A percentile compares a stretch with the other conserved stretches of the same genome.
These are phyloP conservation scores for Zelopaecilomyces penicillatus DNA, from an alignment of 2,329 filamentous ascomycete species.

Conservation along the genomic window DNA sequence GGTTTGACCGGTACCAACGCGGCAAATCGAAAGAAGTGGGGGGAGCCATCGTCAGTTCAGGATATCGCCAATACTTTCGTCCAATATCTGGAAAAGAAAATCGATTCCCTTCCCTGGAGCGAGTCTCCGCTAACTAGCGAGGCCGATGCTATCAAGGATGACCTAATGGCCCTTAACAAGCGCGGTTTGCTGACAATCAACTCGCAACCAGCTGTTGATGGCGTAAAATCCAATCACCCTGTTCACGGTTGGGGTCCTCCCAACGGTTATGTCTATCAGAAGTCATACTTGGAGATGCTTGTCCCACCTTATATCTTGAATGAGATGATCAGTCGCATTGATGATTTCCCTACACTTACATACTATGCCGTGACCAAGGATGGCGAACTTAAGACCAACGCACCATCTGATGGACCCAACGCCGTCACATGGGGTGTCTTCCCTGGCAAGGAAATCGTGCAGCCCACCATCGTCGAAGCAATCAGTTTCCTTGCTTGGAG, in stretches of 20 bases:
- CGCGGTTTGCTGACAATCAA: constrained; percentile 92
- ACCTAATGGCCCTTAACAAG: constrained; percentile 74
- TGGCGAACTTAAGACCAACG: constrained; percentile 77
- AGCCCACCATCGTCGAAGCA: constrained; percentile 97
- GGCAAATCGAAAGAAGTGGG: constrained; percentile 92
- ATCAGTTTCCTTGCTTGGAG: constrained; percentile 98
- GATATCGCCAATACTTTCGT: constrained; percentile 82
- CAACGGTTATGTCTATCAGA: constrained; percentile 97
- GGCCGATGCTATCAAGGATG: constrained; percentile 65
- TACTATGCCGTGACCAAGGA: constrained; percentile 88
- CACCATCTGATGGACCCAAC: constrained; percentile 78
- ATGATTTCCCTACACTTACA: constrained; percentile 71
- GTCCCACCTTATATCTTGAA: constrained; percentile 72
- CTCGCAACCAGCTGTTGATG: constrained; percentile 90
- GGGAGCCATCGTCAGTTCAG: constrained; percentile 67
- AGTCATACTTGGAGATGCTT: constrained; percentile 89
- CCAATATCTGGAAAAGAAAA: constrained; percentile 69
- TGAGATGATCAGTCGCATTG: constrained; percentile 69
- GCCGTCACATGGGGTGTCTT: constrained; percentile 99
- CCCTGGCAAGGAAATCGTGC: constrained; percentile 97
- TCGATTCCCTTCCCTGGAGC: constrained; percentile 87
- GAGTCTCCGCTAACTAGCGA: constrained; percentile 80
- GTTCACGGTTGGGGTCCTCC: constrained; percentile 89
- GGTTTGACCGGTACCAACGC: constrained; percentile 92
- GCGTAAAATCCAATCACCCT: constrained; percentile 77